Percentiles rank a stretch among this genome's conserved stretches.
Evolutionary conservation across 495 filamentous ascomycete species (phyloP).

Genomic region (Neurospora pannonica): DNA sequence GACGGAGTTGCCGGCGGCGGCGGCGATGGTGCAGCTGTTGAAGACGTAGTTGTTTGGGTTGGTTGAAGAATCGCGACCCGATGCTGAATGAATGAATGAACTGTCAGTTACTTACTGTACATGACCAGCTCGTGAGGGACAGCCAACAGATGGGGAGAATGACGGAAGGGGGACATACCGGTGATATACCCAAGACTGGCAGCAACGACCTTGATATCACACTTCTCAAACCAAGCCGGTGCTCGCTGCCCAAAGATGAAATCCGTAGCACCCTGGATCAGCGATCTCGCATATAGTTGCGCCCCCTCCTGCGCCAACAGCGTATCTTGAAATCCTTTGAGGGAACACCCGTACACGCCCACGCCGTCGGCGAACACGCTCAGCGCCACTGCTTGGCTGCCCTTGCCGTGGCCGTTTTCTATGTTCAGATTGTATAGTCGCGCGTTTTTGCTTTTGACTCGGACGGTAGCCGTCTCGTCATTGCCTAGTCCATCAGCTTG

Average conservation of each 20-base stretch:
- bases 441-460: conserved; percentile 41
- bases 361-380: conserved; percentile 43
- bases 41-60: conserved; percentile 54
- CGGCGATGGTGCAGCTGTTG: conserved; percentile 43
- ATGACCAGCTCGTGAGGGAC: neutral
- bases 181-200: conserved; percentile 43
- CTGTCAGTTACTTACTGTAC: neutral
- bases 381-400: conserved; percentile 51
- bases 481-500: conserved; percentile 34
- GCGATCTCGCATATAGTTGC: conserved; percentile 49
- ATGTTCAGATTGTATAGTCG: conserved; percentile 57
- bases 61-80: conserved; percentile 41
- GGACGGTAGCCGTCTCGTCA: conserved; percentile 45
- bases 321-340: conserved; percentile 56
- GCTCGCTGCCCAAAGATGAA: conserved; percentile 59
- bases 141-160: neutral
- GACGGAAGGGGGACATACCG: conserved; percentile 10
- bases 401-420: conserved; percentile 44
- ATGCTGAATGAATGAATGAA: conserved; percentile 34
- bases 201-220: conserved; percentile 45
- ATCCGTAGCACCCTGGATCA: conserved; percentile 53
- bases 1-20: conserved; percentile 38
- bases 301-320: conserved; percentile 47
- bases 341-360: conserved; percentile 49
- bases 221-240: conserved; percentile 51